Conservation (phyloP, 2,329 filamentous ascomycete genomes). For the Colletotrichum lindemuthianum region DNA sequence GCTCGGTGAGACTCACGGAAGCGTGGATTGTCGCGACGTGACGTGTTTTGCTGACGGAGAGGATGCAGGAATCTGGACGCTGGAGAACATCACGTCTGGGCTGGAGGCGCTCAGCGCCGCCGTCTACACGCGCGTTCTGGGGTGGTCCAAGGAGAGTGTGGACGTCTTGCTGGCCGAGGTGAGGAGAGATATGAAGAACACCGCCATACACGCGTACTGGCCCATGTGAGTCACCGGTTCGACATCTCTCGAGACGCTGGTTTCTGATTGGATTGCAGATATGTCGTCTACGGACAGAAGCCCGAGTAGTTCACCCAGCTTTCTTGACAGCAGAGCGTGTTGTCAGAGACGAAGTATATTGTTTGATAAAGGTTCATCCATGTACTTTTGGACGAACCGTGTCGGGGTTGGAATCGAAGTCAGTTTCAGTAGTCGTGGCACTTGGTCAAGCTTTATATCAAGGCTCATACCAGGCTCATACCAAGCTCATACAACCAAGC, state of each 20-base stretch:
- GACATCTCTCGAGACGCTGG: background rate
- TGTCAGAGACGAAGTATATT: background rate
- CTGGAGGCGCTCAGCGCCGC: conserved; percentile 49
- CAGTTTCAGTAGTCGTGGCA: background rate
- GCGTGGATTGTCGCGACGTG: fast-evolving
- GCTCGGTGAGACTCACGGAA: conserved; percentile 48
- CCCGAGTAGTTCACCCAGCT: background rate
- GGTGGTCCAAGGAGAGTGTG: conserved; percentile 44
- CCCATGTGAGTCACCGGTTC: conserved; percentile 39
- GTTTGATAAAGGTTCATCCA: background rate
- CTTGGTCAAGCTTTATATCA: too few relatives aligned
- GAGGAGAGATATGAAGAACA: conserved; percentile 42
- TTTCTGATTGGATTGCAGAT: background rate
- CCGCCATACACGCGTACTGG: conserved; percentile 45
- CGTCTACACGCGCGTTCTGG: conserved; percentile 47
- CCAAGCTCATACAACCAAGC: too few relatives aligned
- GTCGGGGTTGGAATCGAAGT: background rate
- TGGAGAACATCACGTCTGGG: conserved; percentile 46
- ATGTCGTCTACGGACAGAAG: background rate
- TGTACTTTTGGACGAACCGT: background rate
- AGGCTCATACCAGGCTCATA: too few relatives aligned
- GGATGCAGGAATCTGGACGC: conserved; percentile 40
- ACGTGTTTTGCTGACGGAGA: background rate
- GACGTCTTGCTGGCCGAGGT: conserved; percentile 44
- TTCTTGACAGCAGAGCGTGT: too few relatives aligned